Percentiles rank a stretch among this genome's conserved stretches.
These are phyloP conservation scores for Trametes pubescens DNA, from an alignment of 1,284 basidiomycete genomes.

Conservation along the genomic window DNA sequence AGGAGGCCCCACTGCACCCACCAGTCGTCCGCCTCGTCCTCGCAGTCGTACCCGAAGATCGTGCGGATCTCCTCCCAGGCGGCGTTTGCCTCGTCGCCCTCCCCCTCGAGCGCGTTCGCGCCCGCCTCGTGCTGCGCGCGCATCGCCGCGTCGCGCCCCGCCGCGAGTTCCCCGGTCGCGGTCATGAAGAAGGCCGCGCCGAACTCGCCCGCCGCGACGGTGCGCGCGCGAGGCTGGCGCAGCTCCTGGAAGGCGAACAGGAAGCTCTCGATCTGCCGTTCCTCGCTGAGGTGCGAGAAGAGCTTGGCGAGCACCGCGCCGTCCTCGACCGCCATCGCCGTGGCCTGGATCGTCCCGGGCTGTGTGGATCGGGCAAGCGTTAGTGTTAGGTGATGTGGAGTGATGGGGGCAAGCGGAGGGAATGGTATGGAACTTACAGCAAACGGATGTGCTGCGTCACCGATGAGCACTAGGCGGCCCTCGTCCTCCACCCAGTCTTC, in stretches of 20 bases:
- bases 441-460: slow-evolving; percentile 59
- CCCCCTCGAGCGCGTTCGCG: slow-evolving; percentile 43
- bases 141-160: slow-evolving; percentile 53
- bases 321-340: slow-evolving; percentile 57
- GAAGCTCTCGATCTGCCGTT: slow-evolving; percentile 60
- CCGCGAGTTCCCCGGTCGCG: slow-evolving; percentile 40
- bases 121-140: slow-evolving; percentile 49
- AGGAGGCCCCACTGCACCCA: slow-evolving; percentile 49
- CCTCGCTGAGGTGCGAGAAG: slow-evolving; percentile 58
- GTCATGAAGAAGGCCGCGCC: slow-evolving; percentile 29
- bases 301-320: slow-evolving; percentile 64
- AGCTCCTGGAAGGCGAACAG: slow-evolving; percentile 64
- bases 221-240: slow-evolving; percentile 36
- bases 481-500: slow-evolving; percentile 42
- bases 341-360: slow-evolving; percentile 45
- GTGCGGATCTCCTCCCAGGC: slow-evolving; percentile 41
- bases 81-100: slow-evolving; percentile 36
- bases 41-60: slow-evolving; percentile 47
- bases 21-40: slow-evolving; percentile 50
- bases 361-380: slow-evolving; percentile 43
- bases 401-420: background rate
- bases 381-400: slow-evolving; percentile 14
- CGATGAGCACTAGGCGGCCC: slow-evolving; percentile 38
- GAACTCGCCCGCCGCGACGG: slow-evolving; percentile 32
- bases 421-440: slow-evolving; percentile 49